A percentile compares a stretch with the other conserved stretches of the same genome.
phyloP scores from a whole-genome alignment of 352 stramenopile genomes.

The Lagenidium giganteum region DNA sequence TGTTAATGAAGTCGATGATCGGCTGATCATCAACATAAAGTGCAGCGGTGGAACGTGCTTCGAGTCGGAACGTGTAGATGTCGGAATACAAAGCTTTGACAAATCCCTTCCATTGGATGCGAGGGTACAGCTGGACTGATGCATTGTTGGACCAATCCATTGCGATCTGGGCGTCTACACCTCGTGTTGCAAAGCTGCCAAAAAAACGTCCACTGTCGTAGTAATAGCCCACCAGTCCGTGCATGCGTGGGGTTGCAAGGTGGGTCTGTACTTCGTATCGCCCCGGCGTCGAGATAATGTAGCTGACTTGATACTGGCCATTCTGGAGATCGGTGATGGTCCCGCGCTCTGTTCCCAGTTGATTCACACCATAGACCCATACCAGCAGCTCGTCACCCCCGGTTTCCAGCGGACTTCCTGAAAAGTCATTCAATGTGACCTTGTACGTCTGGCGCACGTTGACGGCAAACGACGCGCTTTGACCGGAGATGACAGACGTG shows the following conservation, averaged over 20 bases:
- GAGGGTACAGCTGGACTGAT: slow-evolving; percentile 33
- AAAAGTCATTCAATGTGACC: slow-evolving; percentile 33
- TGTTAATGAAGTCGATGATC: slow-evolving; percentile 36
- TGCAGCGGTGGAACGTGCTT: slow-evolving; percentile 15
- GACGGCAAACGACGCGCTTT: slow-evolving; percentile 20
- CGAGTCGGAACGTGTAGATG: slow-evolving; percentile 27
- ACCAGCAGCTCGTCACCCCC: slow-evolving; percentile 35
- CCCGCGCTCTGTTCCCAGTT: slow-evolving; percentile 7
- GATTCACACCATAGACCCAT: too few species aligned
- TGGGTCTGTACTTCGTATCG: slow-evolving; percentile 43
- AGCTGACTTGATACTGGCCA: slow-evolving; percentile 36
- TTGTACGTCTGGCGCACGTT: slow-evolving; percentile 21
- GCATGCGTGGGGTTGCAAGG: slow-evolving; percentile 16
- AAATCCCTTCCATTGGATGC: slow-evolving; percentile 39
- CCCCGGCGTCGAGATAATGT: slow-evolving; percentile 21
- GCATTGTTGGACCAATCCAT: slow-evolving; percentile 36
- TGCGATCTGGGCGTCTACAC: slow-evolving; percentile 25
- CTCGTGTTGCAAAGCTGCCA: slow-evolving; percentile 13
- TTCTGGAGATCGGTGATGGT: slow-evolving; percentile 29
- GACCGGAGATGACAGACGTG: slow-evolving; percentile 24
- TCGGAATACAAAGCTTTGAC: slow-evolving; percentile 36
- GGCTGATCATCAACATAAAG: slow-evolving; percentile 30
- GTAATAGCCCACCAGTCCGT: slow-evolving; percentile 31
- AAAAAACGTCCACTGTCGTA: slow-evolving; percentile 21
- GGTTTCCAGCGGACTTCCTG: slow-evolving; percentile 30